phyloP scores from a whole-genome alignment of 768 basidiomycete genomes.

The Cytidiella melzeri region DNA sequence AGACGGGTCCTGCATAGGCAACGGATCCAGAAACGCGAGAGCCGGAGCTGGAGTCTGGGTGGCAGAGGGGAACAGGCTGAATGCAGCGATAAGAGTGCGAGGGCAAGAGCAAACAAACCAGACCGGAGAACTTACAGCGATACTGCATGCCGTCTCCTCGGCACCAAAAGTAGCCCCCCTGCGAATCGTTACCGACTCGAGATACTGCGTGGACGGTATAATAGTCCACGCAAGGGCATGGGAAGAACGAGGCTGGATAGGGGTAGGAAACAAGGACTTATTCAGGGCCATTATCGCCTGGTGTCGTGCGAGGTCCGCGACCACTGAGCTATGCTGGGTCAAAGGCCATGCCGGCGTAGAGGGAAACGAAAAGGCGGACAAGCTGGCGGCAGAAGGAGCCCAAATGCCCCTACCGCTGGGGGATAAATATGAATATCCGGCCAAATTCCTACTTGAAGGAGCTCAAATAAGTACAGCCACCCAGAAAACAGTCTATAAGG shows the following conservation, averaged over 20 bases:
- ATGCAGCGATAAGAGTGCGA: background rate
- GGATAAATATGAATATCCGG: background rate
- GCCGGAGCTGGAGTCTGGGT: constrained; percentile 16
- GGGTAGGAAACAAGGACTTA: constrained; percentile 4
- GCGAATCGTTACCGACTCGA: background rate
- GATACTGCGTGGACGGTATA: constrained; percentile 1
- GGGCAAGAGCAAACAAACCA: constrained; percentile 12
- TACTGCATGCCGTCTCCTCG: background rate
- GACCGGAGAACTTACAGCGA: constrained; percentile 9
- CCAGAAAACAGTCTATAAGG: background rate
- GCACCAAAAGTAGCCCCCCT: background rate
- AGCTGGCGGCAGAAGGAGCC: constrained; percentile 15
- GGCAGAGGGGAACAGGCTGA: background rate
- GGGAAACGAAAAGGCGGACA: constrained; percentile 25
- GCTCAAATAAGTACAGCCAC: background rate
- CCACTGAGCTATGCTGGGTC: constrained; percentile 20
- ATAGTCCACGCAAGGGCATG: constrained; percentile 8
- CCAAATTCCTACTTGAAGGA: background rate
- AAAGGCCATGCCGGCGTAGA: constrained; percentile 20
- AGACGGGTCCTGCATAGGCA: constrained; percentile 22
- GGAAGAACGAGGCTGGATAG: constrained; percentile 15
- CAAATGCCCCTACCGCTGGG: background rate
- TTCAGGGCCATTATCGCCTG: background rate
- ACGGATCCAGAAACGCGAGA: constrained; percentile 13
- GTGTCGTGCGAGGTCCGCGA: constrained; percentile 11